Base-by-base conservation (phyloP, 495 filamentous ascomycete species). In the Lineolata rhizophorae region DNA sequence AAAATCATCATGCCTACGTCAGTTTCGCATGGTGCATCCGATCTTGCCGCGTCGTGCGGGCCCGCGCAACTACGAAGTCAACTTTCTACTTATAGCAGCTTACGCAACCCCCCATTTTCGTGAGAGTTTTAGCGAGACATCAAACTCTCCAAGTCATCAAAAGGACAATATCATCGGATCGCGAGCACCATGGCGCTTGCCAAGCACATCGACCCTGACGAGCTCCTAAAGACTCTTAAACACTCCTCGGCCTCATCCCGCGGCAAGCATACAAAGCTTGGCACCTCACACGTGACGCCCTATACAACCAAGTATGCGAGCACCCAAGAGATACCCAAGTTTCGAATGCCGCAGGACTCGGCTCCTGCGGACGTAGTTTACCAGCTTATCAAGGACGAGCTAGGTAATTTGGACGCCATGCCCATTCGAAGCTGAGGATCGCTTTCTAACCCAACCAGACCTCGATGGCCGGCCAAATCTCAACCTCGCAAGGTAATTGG, bases 371-470 rank as follows among this genome's bases (percentile, higher is more conserved):
- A 75, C 36, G 61, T 62, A 0, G 70, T 72, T 1, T 65, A 72
- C 35, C 69, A 77, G 37, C 57, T 80, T 45, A 58, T 81, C 34
- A 70, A 67, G 31, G 76, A 81, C 45, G 75, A 81, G 42, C 48
- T 81, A 0, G 74, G n/a, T n/a, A n/a, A n/a, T n/a, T n/a, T n/a
- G n/a, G n/a, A n/a, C n/a, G n/a, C n/a, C n/a, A n/a, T n/a, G n/a
- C n/a, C n/a, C n/a, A n/a, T n/a, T n/a, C n/a, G n/a, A n/a, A n/a
- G n/a, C n/a, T n/a, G n/a, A n/a, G n/a, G n/a, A n/a, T n/a, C n/a
- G n/a, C n/a, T n/a, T n/a, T n/a, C n/a, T n/a, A n/a, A n/a, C n/a
- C n/a, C n/a, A n/a, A n/a, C n/a, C n/a, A n/a, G 22, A 25, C 6
- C 22, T 25, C 25, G 31, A 34, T 14, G 14, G 26, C 30, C 5